Evolutionary conservation across 2,329 filamentous ascomycete species (phyloP).

Genomic region (Neonectria neomacrospora): DNA sequence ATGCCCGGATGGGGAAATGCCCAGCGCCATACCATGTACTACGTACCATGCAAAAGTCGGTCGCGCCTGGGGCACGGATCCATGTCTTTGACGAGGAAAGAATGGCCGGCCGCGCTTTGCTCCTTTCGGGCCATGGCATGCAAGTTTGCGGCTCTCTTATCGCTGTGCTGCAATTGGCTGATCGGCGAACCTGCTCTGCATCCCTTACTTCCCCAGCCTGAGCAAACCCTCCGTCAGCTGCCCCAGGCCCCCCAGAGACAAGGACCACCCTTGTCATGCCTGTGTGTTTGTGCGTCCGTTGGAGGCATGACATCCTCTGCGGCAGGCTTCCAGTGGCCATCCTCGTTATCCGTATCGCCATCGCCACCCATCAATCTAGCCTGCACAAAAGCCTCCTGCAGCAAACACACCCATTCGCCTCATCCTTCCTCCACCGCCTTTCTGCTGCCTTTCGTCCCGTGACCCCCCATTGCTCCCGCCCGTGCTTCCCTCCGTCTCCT

Average conservation of each 20-base stretch:
- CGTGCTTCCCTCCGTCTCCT: conserved; percentile 28
- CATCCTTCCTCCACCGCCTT: conserved; percentile 37
- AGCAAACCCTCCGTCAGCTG: not conserved
- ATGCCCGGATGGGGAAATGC: conserved; percentile 11
- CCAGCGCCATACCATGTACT: no score
- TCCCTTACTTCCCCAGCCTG: not conserved
- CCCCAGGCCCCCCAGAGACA: no score
- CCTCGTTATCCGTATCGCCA: not conserved
- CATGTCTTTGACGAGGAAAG: conserved; percentile 7
- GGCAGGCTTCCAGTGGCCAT: not conserved
- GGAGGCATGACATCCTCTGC: conserved; percentile 15
- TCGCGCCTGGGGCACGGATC: no score
- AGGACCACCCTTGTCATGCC: not conserved
- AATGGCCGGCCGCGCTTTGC: conserved; percentile 11
- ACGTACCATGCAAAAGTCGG: no score
- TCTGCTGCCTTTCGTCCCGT: conserved; percentile 35
- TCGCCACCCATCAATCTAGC: not conserved
- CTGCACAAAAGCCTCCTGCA: conserved; percentile 1
- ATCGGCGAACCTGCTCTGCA: not conserved
- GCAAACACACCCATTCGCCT: conserved; percentile 1
- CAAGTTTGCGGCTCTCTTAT: conserved; percentile 17
- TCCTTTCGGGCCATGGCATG: conserved; percentile 10
- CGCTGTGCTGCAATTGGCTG: conserved; percentile 9
- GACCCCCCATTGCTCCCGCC: conserved; percentile 11
- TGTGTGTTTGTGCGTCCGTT: not conserved